Evolutionary conservation across 768 basidiomycete species (phyloP).

Genomic region (Termitomyces sp.): DNA sequence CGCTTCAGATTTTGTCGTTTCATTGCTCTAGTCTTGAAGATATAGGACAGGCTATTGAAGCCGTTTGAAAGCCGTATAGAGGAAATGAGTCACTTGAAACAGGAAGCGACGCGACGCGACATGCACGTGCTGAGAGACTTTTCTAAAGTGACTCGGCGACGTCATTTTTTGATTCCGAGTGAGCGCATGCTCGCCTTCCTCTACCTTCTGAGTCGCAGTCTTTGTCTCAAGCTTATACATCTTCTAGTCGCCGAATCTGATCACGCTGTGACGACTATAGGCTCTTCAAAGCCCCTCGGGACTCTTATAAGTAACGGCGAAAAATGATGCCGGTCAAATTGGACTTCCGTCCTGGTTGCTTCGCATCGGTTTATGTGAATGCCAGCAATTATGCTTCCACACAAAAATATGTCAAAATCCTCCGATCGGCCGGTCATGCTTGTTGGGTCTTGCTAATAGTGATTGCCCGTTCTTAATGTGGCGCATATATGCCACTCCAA

Average conservation of each 20-base stretch:
- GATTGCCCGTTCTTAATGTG: neutral
- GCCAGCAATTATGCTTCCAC: neutral
- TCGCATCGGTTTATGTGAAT: no score
- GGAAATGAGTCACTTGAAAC: neutral
- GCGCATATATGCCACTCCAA: neutral
- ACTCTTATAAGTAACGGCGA: no score
- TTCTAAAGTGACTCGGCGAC: neutral
- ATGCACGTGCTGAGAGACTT: conserved; percentile 1
- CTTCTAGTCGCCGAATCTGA: no score
- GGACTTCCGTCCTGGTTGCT: neutral
- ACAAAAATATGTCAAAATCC: neutral
- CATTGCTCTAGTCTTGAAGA: no score
- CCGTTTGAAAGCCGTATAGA: neutral
- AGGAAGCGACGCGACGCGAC: neutral
- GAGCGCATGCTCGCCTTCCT: no score
- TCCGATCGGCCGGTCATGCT: neutral
- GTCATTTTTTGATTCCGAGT: neutral
- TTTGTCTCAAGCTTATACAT: no score
- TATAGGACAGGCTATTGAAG: no score
- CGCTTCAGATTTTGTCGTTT: no score
- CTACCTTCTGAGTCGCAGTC: no score
- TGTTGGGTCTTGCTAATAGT: neutral
- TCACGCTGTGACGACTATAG: neutral
- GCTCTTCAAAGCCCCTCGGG: neutral
- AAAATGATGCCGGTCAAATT: no score